Evolutionary conservation across 768 basidiomycete species (phyloP).

Genomic region (Agaricus subrufescens): DNA sequence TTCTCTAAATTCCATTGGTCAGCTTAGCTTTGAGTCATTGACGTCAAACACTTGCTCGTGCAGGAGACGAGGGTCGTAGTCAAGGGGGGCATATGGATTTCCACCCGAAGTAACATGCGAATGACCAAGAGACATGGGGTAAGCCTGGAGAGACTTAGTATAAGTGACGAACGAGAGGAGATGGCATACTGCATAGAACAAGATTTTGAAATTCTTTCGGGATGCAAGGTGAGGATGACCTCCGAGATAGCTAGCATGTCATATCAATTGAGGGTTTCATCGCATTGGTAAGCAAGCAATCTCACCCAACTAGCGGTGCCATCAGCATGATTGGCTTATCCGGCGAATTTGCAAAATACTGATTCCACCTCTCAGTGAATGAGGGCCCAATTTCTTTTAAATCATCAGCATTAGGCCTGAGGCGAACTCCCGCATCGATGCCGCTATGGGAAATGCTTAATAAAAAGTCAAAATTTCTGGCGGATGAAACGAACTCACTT

Average conservation of each 20-base stretch:
- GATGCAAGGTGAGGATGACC: constrained; percentile 12
- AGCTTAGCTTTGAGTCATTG: neutral
- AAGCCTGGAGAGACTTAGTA: neutral
- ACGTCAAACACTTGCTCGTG: constrained; percentile 29
- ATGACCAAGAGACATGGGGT: constrained; percentile 43
- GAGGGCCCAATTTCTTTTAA: constrained; percentile 42
- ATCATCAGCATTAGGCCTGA: constrained; percentile 47
- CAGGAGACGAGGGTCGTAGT: constrained; percentile 43
- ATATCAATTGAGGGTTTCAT: too few relatives aligned
- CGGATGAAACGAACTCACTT: constrained; percentile 33
- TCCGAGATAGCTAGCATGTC: constrained; percentile 15
- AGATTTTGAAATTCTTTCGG: constrained; percentile 18
- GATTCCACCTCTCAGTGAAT: constrained; percentile 45
- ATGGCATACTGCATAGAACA: constrained; percentile 14
- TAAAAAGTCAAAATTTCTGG: neutral
- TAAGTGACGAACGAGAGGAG: neutral
- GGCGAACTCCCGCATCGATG: constrained; percentile 50
- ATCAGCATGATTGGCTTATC: constrained; percentile 54
- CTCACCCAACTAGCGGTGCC: constrained; percentile 36
- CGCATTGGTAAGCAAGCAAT: neutral
- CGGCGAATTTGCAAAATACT: constrained; percentile 42
- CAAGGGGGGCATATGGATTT: constrained; percentile 34
- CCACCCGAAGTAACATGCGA: constrained; percentile 42
- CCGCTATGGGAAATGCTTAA: constrained; percentile 28
- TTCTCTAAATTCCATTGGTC: constrained; percentile 19